These are phyloP conservation scores for Crithidia acanthocephali DNA, from an alignment of 208 protist genomes.

Conservation along the genomic window DNA sequence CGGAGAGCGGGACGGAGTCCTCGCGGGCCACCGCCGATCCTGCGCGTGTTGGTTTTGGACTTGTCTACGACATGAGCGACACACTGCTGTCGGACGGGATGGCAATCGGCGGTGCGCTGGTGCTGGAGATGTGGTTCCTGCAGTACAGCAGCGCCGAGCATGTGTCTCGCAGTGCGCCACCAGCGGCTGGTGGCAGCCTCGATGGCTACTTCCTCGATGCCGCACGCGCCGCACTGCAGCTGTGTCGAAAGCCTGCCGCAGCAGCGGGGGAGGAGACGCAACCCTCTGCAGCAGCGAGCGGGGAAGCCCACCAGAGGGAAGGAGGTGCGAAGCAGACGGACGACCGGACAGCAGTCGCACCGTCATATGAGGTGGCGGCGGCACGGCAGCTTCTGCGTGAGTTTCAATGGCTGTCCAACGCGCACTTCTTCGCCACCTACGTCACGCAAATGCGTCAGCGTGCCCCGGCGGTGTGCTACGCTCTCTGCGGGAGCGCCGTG, in stretches of 20 bases:
- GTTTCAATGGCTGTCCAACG: constrained; percentile 22
- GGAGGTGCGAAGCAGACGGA: too few relatives aligned
- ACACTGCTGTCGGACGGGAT: constrained; percentile 42
- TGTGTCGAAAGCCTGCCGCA: constrained; percentile 8
- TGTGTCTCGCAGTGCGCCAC: not conserved
- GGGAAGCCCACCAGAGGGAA: too few relatives aligned
- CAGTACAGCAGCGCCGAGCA: constrained; percentile 10
- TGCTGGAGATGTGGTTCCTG: constrained; percentile 65
- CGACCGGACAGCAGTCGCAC: not conserved
- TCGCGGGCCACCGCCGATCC: not conserved
- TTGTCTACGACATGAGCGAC: constrained; percentile 48
- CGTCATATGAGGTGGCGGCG: constrained; percentile 2
- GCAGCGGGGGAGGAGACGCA: too few relatives aligned
- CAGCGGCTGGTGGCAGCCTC: not conserved
- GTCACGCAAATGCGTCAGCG: constrained; percentile 24
- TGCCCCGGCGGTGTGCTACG: constrained; percentile 11
- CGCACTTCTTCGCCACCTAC: constrained; percentile 63
- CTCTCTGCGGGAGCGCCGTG: constrained; percentile 29
- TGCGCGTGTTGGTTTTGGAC: constrained; percentile 10
- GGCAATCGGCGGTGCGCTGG: constrained; percentile 37
- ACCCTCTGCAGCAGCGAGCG: too few relatives aligned
- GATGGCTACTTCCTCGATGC: constrained; percentile 33
- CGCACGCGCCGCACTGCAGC: constrained; percentile 21
- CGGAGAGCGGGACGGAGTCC: not conserved
- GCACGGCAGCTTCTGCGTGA: constrained; percentile 13